Base-by-base conservation (phyloP, 2,329 filamentous ascomycete species). In the Colletotrichum eremochloae region DNA sequence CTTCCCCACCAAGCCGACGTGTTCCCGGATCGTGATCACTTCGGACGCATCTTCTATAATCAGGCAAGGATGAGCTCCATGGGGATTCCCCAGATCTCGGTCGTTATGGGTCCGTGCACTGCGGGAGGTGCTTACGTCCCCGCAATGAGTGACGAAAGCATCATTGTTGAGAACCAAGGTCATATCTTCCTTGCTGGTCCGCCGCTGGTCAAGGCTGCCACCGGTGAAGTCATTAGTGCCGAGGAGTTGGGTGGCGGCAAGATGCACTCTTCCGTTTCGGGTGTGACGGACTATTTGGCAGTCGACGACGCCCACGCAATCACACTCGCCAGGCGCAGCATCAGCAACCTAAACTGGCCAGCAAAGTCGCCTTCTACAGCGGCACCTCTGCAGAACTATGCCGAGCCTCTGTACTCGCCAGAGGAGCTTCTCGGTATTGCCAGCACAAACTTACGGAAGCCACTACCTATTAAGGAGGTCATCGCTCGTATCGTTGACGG, bases 21-120 rank as follows among this genome's bases (percentile, higher is more conserved):
- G 69, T 98, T 99, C 81, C 96, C 96, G 1, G 96, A 98, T 81
- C 89, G 92, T 75, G 94, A 98, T 67, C 96, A 98, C 82, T 98
- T 99, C 80, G 95, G 96, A 46, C 94, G 96, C 75, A 97, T 98
- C 80, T 99, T 99, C 86, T 99, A 93, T 87, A 98, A 99, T 84
- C 96, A 99, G 83, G 96, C 96, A 3, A 88, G 94, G 78, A 97
- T 98, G 95, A 96, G 93, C 76, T 89, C 93, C 2, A 84, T 92
- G 76, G 94, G 95, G 5, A 97, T 98, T 74, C 96, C 96, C 1
- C 96, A 98, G 80, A 93, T 99, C 76, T 92, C 94, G 12, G 94
- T 98, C 2, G 96, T 99, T 58, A 98, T 99, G 96, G 96, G 96
- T 0, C 94, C 96, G 55, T 99, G 96, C 83, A 99, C 96, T 0